Base-by-base conservation (phyloP, 768 basidiomycete species). In the Tricholoma sp. region DNA sequence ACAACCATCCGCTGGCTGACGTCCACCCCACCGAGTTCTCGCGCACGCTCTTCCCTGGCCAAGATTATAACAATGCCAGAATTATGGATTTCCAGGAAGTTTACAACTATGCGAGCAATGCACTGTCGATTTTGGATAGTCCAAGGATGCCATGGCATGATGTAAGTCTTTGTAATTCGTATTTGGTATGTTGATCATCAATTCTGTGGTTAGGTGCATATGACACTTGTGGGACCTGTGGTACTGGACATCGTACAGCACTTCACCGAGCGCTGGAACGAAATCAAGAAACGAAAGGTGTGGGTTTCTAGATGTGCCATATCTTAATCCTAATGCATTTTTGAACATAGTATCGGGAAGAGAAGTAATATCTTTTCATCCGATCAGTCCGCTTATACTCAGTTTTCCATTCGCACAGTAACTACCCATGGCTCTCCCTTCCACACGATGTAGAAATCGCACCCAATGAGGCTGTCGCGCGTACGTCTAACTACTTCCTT, bases 131-230 rank as follows among this genome's bases (percentile, higher is more conserved):
- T 48, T 66, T 85, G 45, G 89, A 92, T 60, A 84, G 75, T 12
- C 75, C 83, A 1, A 76, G 91, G 59, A 93, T 94, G 93, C 92
- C 95, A 1, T 98, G 95, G 95, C 95, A 98, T 66, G 95, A 98
- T 73, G 92, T 91, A 54, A 57, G 88, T 72, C 41, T 53, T 32
- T 5, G 28, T 53, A 41, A 53, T 28, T 18, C 20, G 7, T 42
- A n/a, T 41, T 44, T 24, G 42, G n/a, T 5, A 11, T 24, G 42
- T 6, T 45, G 20, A 1, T 12, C 12, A 28, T 13, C 11, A 4
- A 28, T 3, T 24, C 4, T 18, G 18, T 47, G n/a, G n/a, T 11
- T 66, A 89, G 86, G 80, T 88, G 11, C 94, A 94, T 67, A 89
- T 91, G 86, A 93, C 91, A 4, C 72, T 94, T 20, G 74, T 78